Conservation (phyloP, 2,329 filamentous ascomycete genomes). For the Aspergillus transmontanensis region DNA sequence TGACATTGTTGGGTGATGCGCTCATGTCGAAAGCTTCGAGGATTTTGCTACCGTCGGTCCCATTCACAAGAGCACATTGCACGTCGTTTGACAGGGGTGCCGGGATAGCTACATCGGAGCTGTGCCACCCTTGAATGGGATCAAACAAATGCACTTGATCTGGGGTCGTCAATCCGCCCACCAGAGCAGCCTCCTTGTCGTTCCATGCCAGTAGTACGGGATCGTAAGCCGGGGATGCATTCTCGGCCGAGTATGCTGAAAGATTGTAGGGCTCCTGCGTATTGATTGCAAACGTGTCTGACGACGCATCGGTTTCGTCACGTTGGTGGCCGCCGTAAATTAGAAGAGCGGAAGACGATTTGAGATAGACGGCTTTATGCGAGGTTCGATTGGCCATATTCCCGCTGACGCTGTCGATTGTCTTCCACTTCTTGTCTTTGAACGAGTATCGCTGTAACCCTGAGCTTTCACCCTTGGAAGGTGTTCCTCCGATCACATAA, state of each 20-base stretch:
- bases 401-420: constrained; percentile 50
- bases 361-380: constrained; percentile 77
- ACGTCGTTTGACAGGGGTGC: constrained; percentile 62
- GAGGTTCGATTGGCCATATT: constrained; percentile 70
- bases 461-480: constrained; percentile 60
- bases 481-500: constrained; percentile 80
- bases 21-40: constrained; percentile 78
- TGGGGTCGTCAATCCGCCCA: constrained; percentile 71
- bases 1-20: constrained; percentile 73
- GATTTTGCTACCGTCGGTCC: constrained; percentile 75
- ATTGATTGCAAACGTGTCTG: constrained; percentile 74
- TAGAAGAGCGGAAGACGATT: constrained; percentile 69
- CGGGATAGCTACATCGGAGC: constrained; percentile 66
- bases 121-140: constrained; percentile 63
- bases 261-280: constrained; percentile 67
- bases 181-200: constrained; percentile 67
- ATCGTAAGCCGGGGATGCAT: constrained; percentile 63
- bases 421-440: constrained; percentile 59
- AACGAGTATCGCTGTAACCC: constrained; percentile 75
- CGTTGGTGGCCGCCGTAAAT: constrained; percentile 77
- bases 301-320: constrained; percentile 60
- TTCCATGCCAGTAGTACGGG: constrained; percentile 79
- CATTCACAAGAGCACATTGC: constrained; percentile 67
- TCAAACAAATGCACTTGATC: constrained; percentile 74
- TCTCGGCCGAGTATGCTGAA: constrained; percentile 57